These are phyloP conservation scores for Ilyonectria mors-panacis DNA, from an alignment of 2,329 filamentous ascomycete genomes.

Conservation along the genomic window DNA sequence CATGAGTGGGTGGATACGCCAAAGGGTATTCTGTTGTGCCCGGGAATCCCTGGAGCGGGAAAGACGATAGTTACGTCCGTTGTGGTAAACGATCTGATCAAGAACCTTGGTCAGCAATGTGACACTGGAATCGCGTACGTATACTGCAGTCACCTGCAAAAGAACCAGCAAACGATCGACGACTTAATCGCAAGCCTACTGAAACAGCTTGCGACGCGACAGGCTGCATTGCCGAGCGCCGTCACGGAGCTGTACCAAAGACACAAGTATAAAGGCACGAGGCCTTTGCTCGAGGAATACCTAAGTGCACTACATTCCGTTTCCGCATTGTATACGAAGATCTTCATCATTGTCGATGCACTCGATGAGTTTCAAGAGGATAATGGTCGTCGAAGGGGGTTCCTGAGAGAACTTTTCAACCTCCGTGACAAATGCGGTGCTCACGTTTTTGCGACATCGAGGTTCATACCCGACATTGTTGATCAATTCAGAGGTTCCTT, in stretches of 20 bases:
- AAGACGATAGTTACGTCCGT: neutral
- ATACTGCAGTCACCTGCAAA: constrained; percentile 51
- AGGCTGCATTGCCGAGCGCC: neutral
- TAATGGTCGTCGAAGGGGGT: neutral
- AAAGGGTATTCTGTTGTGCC: constrained; percentile 53
- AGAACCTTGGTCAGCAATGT: neutral
- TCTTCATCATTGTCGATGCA: constrained; percentile 43
- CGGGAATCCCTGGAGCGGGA: neutral
- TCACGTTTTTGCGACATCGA: constrained; percentile 45
- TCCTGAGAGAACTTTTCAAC: constrained; percentile 23
- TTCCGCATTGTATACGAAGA: constrained; percentile 1
- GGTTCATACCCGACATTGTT: constrained; percentile 34
- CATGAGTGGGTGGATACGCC: neutral
- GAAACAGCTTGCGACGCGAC: constrained; percentile 50
- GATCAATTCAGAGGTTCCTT: neutral
- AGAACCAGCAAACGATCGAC: constrained; percentile 42
- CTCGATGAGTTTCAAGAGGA: constrained; percentile 42
- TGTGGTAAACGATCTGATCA: neutral
- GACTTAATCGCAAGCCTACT: constrained; percentile 49
- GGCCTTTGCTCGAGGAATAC: neutral
- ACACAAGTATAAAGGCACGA: neutral
- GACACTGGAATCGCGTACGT: constrained; percentile 49
- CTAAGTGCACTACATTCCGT: too few relatives aligned
- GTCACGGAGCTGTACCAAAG: neutral
- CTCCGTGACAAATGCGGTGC: constrained; percentile 3